Percentiles rank a stretch among this genome's conserved stretches.
These are phyloP conservation scores for Kazachstania viticola DNA, from an alignment of 805 yeast genomes.

Conservation along the genomic window DNA sequence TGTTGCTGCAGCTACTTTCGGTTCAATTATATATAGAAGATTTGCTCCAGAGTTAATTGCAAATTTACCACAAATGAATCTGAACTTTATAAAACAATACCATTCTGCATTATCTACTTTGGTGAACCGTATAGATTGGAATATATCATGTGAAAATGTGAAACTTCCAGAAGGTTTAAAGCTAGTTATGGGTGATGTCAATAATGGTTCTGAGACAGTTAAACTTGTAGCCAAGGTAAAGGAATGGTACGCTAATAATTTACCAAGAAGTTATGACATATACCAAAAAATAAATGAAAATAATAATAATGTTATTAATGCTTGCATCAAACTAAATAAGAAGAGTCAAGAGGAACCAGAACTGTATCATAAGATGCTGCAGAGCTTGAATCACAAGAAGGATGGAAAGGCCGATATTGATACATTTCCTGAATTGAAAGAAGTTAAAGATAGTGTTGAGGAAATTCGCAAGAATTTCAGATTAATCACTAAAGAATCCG, in stretches of 20 bases:
- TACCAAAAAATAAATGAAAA: conserved; percentile 47
- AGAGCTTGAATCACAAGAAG: conserved; percentile 7
- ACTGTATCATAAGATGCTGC: conserved; percentile 26
- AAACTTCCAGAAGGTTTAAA: conserved; percentile 57
- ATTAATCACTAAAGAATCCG: conserved; percentile 48
- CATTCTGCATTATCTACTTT: conserved; percentile 24
- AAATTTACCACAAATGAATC: conserved; percentile 20
- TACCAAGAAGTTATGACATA: conserved; percentile 37
- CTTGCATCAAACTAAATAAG: conserved; percentile 32
- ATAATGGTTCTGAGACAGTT: conserved; percentile 91
- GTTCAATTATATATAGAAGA: conserved; percentile 73
- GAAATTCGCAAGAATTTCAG: conserved; percentile 49
- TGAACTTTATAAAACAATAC: conserved; percentile 13
- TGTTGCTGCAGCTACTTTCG: conserved; percentile 90
- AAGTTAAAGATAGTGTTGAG: conserved; percentile 31
- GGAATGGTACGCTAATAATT: conserved; percentile 49
- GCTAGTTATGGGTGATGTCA: conserved; percentile 85
- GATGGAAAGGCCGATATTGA: conserved; percentile 3
- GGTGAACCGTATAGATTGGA: conserved; percentile 46
- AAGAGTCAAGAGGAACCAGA: conserved; percentile 24
- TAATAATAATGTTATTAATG: conserved; percentile 44
- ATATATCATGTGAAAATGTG: conserved; percentile 41
- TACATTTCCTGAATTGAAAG: conserved; percentile 18
- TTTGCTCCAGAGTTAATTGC: conserved; percentile 49
- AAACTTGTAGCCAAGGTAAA: conserved; percentile 69